Conservation (phyloP, 345 rosid species). For the Salix exigua region DNA sequence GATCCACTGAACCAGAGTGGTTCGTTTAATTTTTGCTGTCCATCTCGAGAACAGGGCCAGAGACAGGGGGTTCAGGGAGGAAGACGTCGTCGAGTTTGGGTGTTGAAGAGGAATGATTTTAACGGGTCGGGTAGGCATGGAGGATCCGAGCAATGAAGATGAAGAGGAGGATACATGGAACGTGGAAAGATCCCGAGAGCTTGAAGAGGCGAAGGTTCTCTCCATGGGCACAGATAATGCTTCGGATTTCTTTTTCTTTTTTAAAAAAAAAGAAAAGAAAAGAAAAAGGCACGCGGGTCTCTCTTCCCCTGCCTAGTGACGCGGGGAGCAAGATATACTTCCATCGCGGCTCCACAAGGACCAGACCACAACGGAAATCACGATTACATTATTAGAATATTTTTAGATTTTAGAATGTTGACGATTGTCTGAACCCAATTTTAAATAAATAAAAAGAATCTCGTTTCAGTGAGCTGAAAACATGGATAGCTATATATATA, state of each 20-base stretch:
- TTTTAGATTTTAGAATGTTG: no score
- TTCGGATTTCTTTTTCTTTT: background rate
- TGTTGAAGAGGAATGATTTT: conserved; percentile 76
- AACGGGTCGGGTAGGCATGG: conserved; percentile 60
- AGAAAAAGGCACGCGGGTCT: background rate
- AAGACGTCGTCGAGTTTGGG: conserved; percentile 42
- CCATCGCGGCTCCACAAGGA: no score
- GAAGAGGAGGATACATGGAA: conserved; percentile 11
- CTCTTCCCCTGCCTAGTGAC: background rate
- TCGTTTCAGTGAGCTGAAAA: no score
- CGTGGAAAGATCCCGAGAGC: conserved; percentile 35
- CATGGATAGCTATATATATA: no score
- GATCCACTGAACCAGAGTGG: conserved; percentile 57
- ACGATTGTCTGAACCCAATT: no score
- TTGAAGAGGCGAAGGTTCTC: conserved; percentile 55
- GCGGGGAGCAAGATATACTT: background rate
- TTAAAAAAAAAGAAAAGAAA: no score
- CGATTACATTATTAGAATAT: no score
- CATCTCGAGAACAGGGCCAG: conserved; percentile 39
- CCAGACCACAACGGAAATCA: no score
- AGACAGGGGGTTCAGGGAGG: background rate
- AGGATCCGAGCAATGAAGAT: conserved; percentile 8
- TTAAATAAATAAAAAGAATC: no score
- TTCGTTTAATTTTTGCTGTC: conserved; percentile 43
- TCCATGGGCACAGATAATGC: conserved; percentile 38